Base-by-base conservation (phyloP, 129 eudicot species). In the Erigeron canadensis region DNA sequence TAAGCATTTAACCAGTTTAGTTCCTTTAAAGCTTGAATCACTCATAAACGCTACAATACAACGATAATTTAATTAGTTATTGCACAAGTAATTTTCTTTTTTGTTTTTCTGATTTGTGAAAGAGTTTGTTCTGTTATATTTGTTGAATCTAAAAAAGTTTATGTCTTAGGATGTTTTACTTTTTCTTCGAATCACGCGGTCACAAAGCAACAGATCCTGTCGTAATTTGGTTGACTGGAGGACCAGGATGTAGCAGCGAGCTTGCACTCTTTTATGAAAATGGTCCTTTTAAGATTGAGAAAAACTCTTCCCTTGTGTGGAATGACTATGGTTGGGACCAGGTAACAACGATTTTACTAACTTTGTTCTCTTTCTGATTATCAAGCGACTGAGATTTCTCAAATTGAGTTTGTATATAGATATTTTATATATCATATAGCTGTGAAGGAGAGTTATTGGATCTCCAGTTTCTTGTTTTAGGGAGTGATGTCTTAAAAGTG, bases 161-260 rank as follows among this genome's bases (percentile, higher is more conserved):
- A 40, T 51, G 45, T 74, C 80, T 86, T 80, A 91, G 97, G 89
- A 82, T 91, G 97, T 91, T 91, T 68, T 91, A 91, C 82, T 91
- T 91, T 59, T 91, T 91, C 91, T 91, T 91, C 51, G 96, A 91
- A 64, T 91, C 97, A 18, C 92, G 96, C 65, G 84, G 85, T 62
- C 77, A 81, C 82, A 82, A 79, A 69, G 34, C 34, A 28, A 71
- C 84, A 6, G 94, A 88, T 51, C 97, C 97, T 67, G 94, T 91
- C 74, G 97, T 88, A 34, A 86, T 91, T 67, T 91, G 97, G 97
- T 55, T 91, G 83, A 88, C 96, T 67, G 96, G 97, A 71, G 97
- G 97, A 10, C 97, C 97, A 64, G 97, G 97, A 11, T 91, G 97
- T 76, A 91, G 97, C 75, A 91, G 97, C 64, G 97, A 91, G 86